Base-by-base conservation (phyloP, 805 yeast species). In the Schwanniomyces pseudopolymorphus region DNA sequence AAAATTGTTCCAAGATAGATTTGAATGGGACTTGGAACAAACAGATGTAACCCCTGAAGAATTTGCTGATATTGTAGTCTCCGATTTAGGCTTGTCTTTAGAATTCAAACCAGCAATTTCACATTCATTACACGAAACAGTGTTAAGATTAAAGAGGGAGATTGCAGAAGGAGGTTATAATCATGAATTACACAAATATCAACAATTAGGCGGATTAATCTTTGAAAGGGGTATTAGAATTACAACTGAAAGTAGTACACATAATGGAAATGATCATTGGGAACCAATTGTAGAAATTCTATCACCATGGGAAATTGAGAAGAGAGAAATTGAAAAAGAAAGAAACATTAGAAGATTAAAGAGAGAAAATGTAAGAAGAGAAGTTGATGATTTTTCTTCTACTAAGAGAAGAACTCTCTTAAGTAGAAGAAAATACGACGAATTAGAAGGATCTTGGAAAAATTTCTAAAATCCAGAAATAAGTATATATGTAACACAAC, bases 301-400 rank as follows among this genome's bases (percentile, higher is more conserved):
- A 48, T 83, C 94, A 1, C 91, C 88, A 45, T 89, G 91, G 80
- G 99, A 94, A 66, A 89, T 94, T 47, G 97, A 92, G 61, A 85
- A 86, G 68, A 79, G 98, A 54, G 98, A 94, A 63, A 89, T 90
- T 55, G 99, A 94, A 67, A 83, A 95, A 59, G 97, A 91, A 57
- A 79, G 98, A 65, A 90, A 87, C 61, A 77, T 89, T 50, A 81
- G 99, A 66, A 82, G 99, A 61, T 75, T 91, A 61, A 92, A 95
- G 74, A 82, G 99, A 67, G 98, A 94, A 63, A 84, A 90, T 8
- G 83, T 88, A 72, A 80, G 86, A 42, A 84, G 69, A 39, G 82
- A 76, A 39, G 74, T 64, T 39, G 75, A 69, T 21, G 69, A 63
- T 42, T 60, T 56, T 38, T 56, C 62, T 17, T 52, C 63, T 25